Percentiles rank a stretch among this genome's conserved stretches.
Conservation (phyloP, 768 basidiomycete genomes). For the Lentinula sp. region DNA sequence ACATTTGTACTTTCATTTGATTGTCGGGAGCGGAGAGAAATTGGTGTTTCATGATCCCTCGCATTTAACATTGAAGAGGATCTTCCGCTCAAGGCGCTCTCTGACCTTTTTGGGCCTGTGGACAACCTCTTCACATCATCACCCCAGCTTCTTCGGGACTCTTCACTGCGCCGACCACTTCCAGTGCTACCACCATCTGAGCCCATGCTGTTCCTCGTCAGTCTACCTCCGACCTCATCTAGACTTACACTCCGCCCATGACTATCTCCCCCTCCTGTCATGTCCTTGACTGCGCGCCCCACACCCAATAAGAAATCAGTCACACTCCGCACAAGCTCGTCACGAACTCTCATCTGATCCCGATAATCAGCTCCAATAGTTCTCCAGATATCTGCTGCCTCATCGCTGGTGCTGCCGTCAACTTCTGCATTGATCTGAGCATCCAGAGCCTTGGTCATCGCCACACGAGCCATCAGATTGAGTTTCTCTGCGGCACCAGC, state of each 20-base stretch:
- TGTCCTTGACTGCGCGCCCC: slow-evolving; percentile 63
- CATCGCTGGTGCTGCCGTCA: slow-evolving; percentile 30
- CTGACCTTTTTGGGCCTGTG: slow-evolving; percentile 21
- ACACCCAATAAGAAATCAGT: slow-evolving; percentile 74
- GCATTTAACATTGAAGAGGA: slow-evolving; percentile 25
- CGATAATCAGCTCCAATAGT: slow-evolving; percentile 66
- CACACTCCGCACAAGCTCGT: slow-evolving; percentile 72
- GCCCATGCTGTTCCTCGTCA: slow-evolving; percentile 23
- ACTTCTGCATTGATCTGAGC: slow-evolving; percentile 76
- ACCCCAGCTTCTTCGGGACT: slow-evolving; percentile 51
- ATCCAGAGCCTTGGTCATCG: slow-evolving; percentile 57
- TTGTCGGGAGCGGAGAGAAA: slow-evolving; percentile 15
- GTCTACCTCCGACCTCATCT: slow-evolving; percentile 37
- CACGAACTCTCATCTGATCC: slow-evolving; percentile 65
- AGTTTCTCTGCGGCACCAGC: slow-evolving; percentile 64
- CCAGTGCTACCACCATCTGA: slow-evolving; percentile 19
- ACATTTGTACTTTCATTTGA: neutral
- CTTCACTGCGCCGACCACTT: slow-evolving; percentile 44
- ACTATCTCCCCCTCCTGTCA: slow-evolving; percentile 26
- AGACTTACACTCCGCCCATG: slow-evolving; percentile 51
- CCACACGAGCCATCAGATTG: slow-evolving; percentile 52
- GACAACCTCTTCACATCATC: slow-evolving; percentile 11
- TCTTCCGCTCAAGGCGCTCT: slow-evolving; percentile 24
- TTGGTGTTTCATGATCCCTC: slow-evolving; percentile 15
- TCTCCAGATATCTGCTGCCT: slow-evolving; percentile 56